phyloP scores from a whole-genome alignment of 192 early-diverging fungal genomes.

The Umbelopsis sp. region DNA sequence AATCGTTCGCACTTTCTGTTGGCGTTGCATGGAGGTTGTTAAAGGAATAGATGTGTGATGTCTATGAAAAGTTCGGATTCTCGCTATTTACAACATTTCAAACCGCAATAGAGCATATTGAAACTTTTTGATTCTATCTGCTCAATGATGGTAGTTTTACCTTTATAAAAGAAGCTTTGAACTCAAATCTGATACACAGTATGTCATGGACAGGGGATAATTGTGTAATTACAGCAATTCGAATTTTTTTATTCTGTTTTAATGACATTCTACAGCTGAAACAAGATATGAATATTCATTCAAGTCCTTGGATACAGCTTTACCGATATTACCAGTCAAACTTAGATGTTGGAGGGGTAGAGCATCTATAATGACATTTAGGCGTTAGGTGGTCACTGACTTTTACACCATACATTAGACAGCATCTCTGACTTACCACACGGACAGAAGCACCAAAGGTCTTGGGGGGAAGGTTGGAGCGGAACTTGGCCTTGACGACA shows the following conservation, averaged over 20 bases:
- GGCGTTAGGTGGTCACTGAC: conserved; percentile 38
- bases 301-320: conserved; percentile 31
- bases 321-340: conserved; percentile 92
- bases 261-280: conserved; percentile 12
- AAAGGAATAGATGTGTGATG: too few species aligned
- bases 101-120: too few species aligned
- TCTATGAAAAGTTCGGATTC: too few species aligned
- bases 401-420: background rate
- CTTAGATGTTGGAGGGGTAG: conserved; percentile 84
- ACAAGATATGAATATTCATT: background rate
- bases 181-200: too few species aligned
- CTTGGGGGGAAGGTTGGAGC: conserved; percentile 94
- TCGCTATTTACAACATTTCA: too few species aligned
- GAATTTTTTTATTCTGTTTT: conserved; percentile 9
- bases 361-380: conserved; percentile 84
- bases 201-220: background rate
- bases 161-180: too few species aligned
- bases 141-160: too few species aligned
- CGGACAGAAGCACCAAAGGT: conserved; percentile 91
- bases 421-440: conserved; percentile 71
- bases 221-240: conserved; percentile 18
- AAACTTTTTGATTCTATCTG: too few species aligned
- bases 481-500: conserved; percentile 96
- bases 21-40: too few species aligned
- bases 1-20: too few species aligned